Evolutionary conservation across 2,329 filamentous ascomycete species (phyloP), one percentile per base, ranked within the genome.

Genomic region (Amphichorda felina): DNA sequence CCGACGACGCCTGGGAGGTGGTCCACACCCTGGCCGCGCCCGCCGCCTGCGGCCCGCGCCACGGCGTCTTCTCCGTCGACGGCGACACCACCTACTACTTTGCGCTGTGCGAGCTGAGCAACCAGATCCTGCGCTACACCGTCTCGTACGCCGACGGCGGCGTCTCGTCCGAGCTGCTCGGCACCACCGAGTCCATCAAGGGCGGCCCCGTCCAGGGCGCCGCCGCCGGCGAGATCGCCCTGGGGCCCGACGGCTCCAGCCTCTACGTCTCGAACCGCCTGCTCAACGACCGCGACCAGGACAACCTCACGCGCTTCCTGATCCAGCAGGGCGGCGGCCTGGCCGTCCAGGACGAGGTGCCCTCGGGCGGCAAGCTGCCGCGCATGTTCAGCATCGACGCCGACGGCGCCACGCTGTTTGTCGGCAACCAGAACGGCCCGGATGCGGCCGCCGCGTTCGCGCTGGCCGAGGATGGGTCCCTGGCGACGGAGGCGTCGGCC

Each of bases 241-340:
- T 70, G 24, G 51, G 59, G 8, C 45, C 47, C 18, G 60, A 64
- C 50, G 55, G 53, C 47, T 49, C 49, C 42, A 54, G 68, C 50
- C 44, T 71, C 14, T 71, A 71, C 50, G 57, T 70, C 35, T 66
- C 65, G 26, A 72, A 72, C 57, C 64, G 68, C 4, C 15, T n/a
- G n/a, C 42, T 68, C 18, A 63, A 57, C 2, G 65, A 63, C 36
- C 56, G 59, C 25, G 43, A 42, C 3, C 60, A 59, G 8, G 68
- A 72, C 51, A 63, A 52, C 44, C 60, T 72, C 45, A 57, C 64
- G 5, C 62, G 63, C 48, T 68, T 71, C 47, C 49, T 50, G 44
- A 42, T 61, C 29, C 37, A 48, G 30, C 28, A 33, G 8, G 28
- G 40, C 21, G 34, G 41, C 22, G 50, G 40, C 8, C 54, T 66